phyloP scores from a whole-genome alignment of 2,329 filamentous ascomycete species.

The Diaporthe ampelina region DNA sequence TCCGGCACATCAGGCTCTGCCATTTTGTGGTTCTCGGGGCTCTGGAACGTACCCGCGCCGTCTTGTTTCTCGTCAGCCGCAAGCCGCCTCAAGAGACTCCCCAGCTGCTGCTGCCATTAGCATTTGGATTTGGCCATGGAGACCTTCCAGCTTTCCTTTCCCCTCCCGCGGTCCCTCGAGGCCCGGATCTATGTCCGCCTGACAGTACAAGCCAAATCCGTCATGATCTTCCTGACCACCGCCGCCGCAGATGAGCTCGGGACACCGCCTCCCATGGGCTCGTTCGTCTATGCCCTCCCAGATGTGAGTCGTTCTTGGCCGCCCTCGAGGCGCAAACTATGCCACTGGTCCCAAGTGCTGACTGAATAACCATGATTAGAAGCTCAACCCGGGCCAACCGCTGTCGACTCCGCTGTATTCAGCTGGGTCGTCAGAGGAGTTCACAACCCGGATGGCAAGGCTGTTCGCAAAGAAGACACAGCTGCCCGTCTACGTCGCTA shows the following conservation, averaged over 20 bases:
- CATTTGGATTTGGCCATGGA: conserved; percentile 29
- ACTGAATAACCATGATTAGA: conserved; percentile 50
- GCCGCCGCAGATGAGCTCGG: conserved; percentile 66
- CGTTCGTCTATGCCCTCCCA: conserved; percentile 93
- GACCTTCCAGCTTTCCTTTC: conserved; percentile 67
- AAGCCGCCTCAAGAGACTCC: background rate
- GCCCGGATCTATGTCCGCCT: conserved; percentile 73
- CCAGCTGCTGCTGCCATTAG: background rate
- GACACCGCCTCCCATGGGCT: conserved; percentile 76
- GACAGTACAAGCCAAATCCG: conserved; percentile 68
- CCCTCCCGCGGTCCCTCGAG: conserved; percentile 71
- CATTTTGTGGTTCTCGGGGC: background rate
- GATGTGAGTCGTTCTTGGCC: conserved; percentile 70
- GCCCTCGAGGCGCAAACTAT: background rate
- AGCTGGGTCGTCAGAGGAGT: conserved; percentile 83
- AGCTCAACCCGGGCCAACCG: conserved; percentile 70
- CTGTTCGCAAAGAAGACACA: conserved; percentile 80
- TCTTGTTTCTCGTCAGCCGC: background rate
- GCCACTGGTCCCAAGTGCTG: background rate
- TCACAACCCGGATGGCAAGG: conserved; percentile 87
- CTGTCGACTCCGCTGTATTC: conserved; percentile 85
- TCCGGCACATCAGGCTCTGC: background rate
- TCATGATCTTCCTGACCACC: conserved; percentile 74
- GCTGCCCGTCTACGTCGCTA: conserved; percentile 90
- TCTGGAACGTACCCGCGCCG: background rate